Percentiles rank a stretch among this genome's conserved stretches.
Evolutionary conservation across 2,329 filamentous ascomycete species (phyloP).

Genomic region (Xylaria sp.): DNA sequence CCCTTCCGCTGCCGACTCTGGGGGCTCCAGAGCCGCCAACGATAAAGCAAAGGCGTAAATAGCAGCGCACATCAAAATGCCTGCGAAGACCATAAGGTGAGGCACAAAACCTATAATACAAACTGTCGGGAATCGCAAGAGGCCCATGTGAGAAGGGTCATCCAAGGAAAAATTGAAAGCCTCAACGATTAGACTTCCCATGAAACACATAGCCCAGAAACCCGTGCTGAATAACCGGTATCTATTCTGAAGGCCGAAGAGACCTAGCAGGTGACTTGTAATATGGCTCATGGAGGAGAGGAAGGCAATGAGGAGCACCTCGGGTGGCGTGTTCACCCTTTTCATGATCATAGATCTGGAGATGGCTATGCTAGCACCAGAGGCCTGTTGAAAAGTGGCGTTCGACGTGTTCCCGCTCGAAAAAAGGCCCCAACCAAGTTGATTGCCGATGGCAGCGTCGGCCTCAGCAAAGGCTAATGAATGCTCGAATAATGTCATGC

Average conservation of each 20-base stretch:
- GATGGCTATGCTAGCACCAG: slow-evolving; percentile 53
- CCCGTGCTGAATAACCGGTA: slow-evolving; percentile 86
- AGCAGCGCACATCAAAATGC: slow-evolving; percentile 74
- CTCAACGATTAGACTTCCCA: slow-evolving; percentile 82
- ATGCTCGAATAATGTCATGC: slow-evolving; percentile 96
- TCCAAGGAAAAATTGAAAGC: slow-evolving; percentile 67
- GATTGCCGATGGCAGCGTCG: slow-evolving; percentile 82
- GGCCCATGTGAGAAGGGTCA: slow-evolving; percentile 64
- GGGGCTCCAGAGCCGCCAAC: slow-evolving; percentile 73
- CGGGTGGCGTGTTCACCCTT: slow-evolving; percentile 85
- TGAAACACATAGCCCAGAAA: slow-evolving; percentile 89
- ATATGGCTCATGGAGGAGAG: slow-evolving; percentile 90
- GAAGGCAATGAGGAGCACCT: slow-evolving; percentile 84
- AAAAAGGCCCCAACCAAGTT: slow-evolving; percentile 74
- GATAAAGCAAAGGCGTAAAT: slow-evolving; percentile 81
- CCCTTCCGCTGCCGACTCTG: slow-evolving; percentile 49
- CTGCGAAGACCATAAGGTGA: slow-evolving; percentile 82
- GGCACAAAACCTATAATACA: slow-evolving; percentile 95
- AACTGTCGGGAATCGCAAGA: slow-evolving; percentile 89
- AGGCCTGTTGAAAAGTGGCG: slow-evolving; percentile 50
- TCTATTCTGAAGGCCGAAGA: slow-evolving; percentile 78
- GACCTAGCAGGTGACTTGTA: slow-evolving; percentile 80
- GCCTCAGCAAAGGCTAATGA: slow-evolving; percentile 95
- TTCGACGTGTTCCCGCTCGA: slow-evolving; percentile 50
- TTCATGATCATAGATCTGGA: slow-evolving; percentile 73